Base-by-base conservation (phyloP, 2,329 filamentous ascomycete genomes). In the Diaporthe sp. region DNA sequence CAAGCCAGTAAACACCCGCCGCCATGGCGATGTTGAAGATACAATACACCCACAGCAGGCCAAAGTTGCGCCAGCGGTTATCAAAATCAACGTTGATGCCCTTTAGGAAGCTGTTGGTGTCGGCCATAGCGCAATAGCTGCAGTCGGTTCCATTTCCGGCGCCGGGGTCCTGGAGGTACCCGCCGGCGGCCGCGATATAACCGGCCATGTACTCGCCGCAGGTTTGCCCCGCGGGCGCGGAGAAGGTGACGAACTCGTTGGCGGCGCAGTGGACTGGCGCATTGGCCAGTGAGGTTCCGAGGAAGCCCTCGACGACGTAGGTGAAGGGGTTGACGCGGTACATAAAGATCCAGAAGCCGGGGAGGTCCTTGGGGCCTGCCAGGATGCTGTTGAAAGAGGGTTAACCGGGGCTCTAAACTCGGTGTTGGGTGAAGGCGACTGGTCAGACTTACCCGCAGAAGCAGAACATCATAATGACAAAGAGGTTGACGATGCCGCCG, bases 291-390 rank as follows among this genome's bases (percentile, higher is more conserved):
- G 89, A 91, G 1, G 89, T 89, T 0, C 90, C 88, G 8, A 95
- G 82, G 81, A 96, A 88, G 0, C 91, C 92, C 55, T 89, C 88
- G 44, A 95, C 89, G 2, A 95, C 85, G 81, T 96, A 96, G 0
- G 93, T 94, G 81, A 96, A 91, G 0, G 93, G 93, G 0, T 90
- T 93, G 57, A 93, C 84, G 55, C 92, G 89, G 82, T 94, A 94
- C 89, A 94, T 92, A 84, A 92, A 93, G 78, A 91, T 90, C 93
- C 93, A 95, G 86, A 94, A 94, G 3, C 89, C 85, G 0, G 93
- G 93, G 53, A 95, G 87, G 1, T 84, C 82, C 0, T 82, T 79
- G 0, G 92, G 92, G 1, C 86, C 82, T 0, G 91, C 91, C 75
- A 95, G 86, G 31, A 95, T 91, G 84, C 83, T 61, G 17, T 44